Base-by-base conservation (phyloP, 2,329 filamentous ascomycete genomes). In the Plectosphaerella cucumerina region DNA sequence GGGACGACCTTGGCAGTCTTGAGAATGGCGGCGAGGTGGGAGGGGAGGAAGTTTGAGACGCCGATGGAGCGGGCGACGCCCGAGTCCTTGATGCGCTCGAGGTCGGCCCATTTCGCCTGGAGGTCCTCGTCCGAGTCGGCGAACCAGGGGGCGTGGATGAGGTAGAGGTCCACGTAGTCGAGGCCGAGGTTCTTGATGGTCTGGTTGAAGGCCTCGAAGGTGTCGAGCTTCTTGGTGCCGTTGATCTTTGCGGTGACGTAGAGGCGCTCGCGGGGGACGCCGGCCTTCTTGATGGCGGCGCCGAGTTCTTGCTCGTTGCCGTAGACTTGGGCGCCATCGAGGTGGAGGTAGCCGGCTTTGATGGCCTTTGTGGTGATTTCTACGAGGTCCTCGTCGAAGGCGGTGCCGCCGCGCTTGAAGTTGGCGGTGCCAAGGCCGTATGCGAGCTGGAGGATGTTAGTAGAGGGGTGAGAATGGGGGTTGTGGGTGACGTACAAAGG, bases 351-450 rank as follows among this genome's bases (percentile, higher is more conserved):
- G 21, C 86, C 87, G n/a, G 81, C 67, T 50, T 80, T 77, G 59
- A 90, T 85, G 31, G 88, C 87, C 56, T 70, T 76, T 51, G 86
- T 79, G 41, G 77, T 76, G 48, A 70, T 56, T 21, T 73, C 67
- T 44, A 77, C 64, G 46, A 78, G 68, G 5, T 75, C 72, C 50
- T 82, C 69, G 57, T 89, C 83, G 41, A 85, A 70, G 44, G 76
- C 70, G 45, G 65, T 73, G 9, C 74, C 68, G 4, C 64, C 64
- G 58, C 80, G 80, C 63, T 80, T 88, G 68, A 74, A 84, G 21
- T 73, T 70, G 42, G 86, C 85, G 0, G 87, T 89, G 41, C 88
- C 87, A 4, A 88, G 80, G 21, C 88, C 88, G 60, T 88, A 91
- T 39, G 76, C 84, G 17, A 91, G 71, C 84, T 87, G 53, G 17